Base-by-base conservation (phyloP, 2,329 filamentous ascomycete genomes). In the Phaeosphaeriaceae sp. region DNA sequence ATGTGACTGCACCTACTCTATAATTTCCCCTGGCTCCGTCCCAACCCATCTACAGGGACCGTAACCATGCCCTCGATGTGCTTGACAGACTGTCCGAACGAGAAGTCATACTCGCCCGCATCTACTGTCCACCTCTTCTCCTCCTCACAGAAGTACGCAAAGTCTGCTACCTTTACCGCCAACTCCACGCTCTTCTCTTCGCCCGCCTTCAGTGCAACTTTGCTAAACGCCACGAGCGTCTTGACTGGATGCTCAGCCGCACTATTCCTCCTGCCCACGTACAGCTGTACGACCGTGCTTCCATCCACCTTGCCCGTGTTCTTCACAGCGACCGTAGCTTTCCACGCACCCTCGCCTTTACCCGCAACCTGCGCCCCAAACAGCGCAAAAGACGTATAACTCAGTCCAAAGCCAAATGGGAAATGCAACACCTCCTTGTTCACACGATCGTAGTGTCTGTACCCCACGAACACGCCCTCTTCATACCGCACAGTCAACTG, bases 161-260 rank as follows among this genome's bases (percentile, higher is more conserved):
- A 72, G 44, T 75, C 72, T 27, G 59, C 69, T 4, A 60, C 48
- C 19, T 49, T 41, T 15, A 74, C 50, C 2, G 56, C 33, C 7
- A 93, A 80, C n/a, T 82, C 79, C 1, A 88, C 85, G 7, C 66
- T 79, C 77, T 85, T 83, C 46, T 78, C 82, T 77, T 89, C 83
- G 3, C 86, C 87, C 1, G 83, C 79, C 46, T 85, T 80, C 2
- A 91, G 75, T 50, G 78, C 81, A 0, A 90, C 83, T 75, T 91
- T 91, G 60, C 85, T 83, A 67, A 91, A 91, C 0, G 87, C 88
- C 9, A 85, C 86, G 2, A 91, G 80, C 72, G 91, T 89, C 77
- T 91, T 91, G 60, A 86, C 83, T 0, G 89, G 89, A 47, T 89
- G 80, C 13, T 71, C 62, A 1, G 59, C 48, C 1, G 62, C 63